These are phyloP conservation scores for Penicillium paxilli DNA, from an alignment of 495 filamentous ascomycete species.

Conservation along the genomic window DNA sequence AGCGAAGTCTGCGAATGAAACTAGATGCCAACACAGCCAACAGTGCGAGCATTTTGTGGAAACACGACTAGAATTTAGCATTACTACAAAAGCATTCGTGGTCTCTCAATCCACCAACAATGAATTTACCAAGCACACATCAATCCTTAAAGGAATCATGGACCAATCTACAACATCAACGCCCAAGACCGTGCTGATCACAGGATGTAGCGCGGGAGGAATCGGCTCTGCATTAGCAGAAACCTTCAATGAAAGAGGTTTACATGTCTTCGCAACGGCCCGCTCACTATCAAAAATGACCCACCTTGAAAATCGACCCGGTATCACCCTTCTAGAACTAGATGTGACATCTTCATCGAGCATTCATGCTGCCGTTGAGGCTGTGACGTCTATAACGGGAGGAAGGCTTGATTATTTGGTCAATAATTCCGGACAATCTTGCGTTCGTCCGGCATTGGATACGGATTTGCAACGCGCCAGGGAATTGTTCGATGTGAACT, in stretches of 20 bases:
- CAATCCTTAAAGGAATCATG: no score
- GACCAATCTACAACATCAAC: no score
- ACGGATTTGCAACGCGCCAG: conserved; percentile 50
- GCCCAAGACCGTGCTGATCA: conserved; percentile 45
- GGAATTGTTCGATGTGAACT: conserved; percentile 61
- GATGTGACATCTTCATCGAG: conserved; percentile 15
- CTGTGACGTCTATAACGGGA: conserved; percentile 55
- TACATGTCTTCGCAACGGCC: conserved; percentile 38
- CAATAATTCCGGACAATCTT: conserved; percentile 63
- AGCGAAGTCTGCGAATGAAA: no score
- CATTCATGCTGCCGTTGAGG: conserved; percentile 31
- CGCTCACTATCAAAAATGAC: conserved; percentile 31
- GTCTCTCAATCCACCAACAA: no score
- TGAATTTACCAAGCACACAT: no score
- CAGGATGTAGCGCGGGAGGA: conserved; percentile 47
- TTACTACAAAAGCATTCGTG: no score
- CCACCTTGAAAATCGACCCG: conserved; percentile 14
- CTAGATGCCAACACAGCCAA: no score
- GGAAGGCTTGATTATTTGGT: conserved; percentile 63
- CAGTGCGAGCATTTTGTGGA: no score
- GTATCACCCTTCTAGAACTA: conserved; percentile 16
- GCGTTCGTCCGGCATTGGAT: conserved; percentile 55
- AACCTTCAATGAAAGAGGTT: conserved; percentile 34
- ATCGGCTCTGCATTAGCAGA: conserved; percentile 42
- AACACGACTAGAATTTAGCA: no score